Percentiles rank a stretch among this genome's conserved stretches.
Evolutionary conservation across 176 grass and related monocot genomes (phyloP).

Genomic region (Pontederia paniculata): DNA sequence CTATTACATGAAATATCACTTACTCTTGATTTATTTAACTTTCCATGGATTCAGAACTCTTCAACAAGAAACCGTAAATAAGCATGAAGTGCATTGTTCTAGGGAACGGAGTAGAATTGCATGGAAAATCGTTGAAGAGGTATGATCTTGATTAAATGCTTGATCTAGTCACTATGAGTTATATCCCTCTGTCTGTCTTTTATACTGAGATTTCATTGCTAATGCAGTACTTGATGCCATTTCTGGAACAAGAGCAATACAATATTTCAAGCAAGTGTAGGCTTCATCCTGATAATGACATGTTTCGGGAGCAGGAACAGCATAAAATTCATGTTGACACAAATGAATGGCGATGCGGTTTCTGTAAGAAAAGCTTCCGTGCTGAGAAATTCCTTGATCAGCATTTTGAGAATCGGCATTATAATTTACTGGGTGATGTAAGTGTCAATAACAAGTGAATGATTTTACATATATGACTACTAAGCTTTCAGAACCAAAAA

Average conservation of each 20-base stretch:
- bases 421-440: slow-evolving; percentile 69
- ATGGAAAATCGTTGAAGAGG: slow-evolving; percentile 86
- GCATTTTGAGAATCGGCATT: slow-evolving; percentile 90
- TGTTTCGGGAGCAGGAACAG: slow-evolving; percentile 87
- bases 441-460: slow-evolving; percentile 6
- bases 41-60: slow-evolving; percentile 40
- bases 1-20: slow-evolving; percentile 10
- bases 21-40: slow-evolving; percentile 7
- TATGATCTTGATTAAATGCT: slow-evolving; percentile 12
- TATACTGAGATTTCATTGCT: slow-evolving; percentile 6
- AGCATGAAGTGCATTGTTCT: slow-evolving; percentile 70
- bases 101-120: slow-evolving; percentile 81
- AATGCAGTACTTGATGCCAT: slow-evolving; percentile 90
- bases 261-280: slow-evolving; percentile 71
- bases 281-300: slow-evolving; percentile 65
- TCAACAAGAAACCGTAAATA: slow-evolving; percentile 48
- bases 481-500: too few species aligned
- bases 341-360: slow-evolving; percentile 89
- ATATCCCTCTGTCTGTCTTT: background rate
- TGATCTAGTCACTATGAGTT: background rate
- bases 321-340: slow-evolving; percentile 83
- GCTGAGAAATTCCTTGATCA: slow-evolving; percentile 95
- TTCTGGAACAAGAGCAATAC: slow-evolving; percentile 80
- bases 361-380: slow-evolving; percentile 90
- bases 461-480: too few species aligned